Evolutionary conservation across 768 basidiomycete genomes (phyloP), one percentile per base, ranked within the genome.

Genomic region (Rhodotorula graminis): DNA sequence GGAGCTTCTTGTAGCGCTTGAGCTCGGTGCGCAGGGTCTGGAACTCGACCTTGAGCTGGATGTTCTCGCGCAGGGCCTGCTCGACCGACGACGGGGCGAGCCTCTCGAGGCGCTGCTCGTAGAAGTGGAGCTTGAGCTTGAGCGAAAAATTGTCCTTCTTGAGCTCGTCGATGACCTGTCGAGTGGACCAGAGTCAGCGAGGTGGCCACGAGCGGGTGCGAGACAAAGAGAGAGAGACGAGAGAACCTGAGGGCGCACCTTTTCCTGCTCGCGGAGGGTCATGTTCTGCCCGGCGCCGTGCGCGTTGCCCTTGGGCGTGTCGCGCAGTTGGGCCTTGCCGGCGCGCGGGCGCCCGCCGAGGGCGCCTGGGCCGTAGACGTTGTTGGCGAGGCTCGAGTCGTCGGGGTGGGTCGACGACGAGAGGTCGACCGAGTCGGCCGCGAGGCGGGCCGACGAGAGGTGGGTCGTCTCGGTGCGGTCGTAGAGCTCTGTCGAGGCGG

Each of bases 61-160:
- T 85, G 79, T 91, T 91, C 74, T 94, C 92, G 78, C 90, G 82
- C 42, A 91, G 80, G 0, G 85, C 88, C 67, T 87, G 84, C 78
- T 96, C 90, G 80, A 94, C 90, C 78, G 96, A 90, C 80, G 95
- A 93, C 18, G 76, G 76, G 14, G 74, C 73, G 61, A 93, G 87
- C 77, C 91, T 88, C 4, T 90, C 89, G 21, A 99, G 86, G 58
- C 91, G 89, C 78, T 98, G 93, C 81, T 97, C 92, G 56, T 96
- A 86, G 80, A 96, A 95, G 79, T 96, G 93, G 7, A 97, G 91
- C 70, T 93, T 91, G 64, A 98, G 86, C 81, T 97, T 96, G 80
- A 99, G 88, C 78, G 89, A 90, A 81, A 98, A 97, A 84, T 95
- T 95, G 81, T 98, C 94, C 81, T 94, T 96, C 83, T 95, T 93